phyloP scores from a whole-genome alignment of 768 basidiomycete genomes.

The Antrodiella citrinella region DNA sequence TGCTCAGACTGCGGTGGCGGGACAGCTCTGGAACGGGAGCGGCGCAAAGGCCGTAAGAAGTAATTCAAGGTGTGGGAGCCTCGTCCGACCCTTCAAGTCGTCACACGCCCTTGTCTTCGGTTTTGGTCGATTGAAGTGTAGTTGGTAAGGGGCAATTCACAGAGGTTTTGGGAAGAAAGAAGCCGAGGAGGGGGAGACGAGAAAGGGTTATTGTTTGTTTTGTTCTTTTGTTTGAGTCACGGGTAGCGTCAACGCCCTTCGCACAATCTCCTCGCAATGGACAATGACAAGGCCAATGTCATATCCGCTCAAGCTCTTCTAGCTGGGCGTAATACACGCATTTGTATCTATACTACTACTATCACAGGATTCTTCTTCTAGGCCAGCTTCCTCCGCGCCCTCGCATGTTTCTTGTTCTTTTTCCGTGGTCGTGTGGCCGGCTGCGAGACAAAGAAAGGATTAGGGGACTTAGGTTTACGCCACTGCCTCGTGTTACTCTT shows the following conservation, averaged over 20 bases:
- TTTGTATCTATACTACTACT: too few species aligned
- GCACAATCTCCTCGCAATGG: too few species aligned
- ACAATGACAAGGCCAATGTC: too few species aligned
- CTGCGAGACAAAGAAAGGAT: not conserved
- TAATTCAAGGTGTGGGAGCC: slow-evolving; percentile 13
- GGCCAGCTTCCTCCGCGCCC: too few species aligned
- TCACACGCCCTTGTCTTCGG: not conserved
- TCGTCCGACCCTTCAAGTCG: not conserved
- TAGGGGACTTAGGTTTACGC: not conserved
- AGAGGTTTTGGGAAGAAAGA: not conserved
- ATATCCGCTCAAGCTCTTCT: too few species aligned
- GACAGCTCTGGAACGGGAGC: slow-evolving; percentile 10
- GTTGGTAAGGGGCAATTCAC: not conserved
- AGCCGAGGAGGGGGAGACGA: not conserved
- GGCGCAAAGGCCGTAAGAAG: slow-evolving; percentile 36
- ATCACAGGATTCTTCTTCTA: too few species aligned
- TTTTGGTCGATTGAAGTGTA: not conserved
- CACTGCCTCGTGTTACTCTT: not conserved
- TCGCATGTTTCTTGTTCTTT: too few species aligned
- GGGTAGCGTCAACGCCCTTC: too few species aligned
- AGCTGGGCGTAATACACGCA: too few species aligned
- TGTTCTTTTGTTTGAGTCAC: too few species aligned
- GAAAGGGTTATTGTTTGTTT: too few species aligned
- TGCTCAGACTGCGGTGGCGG: slow-evolving; percentile 46
- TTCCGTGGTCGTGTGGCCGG: not conserved